These are phyloP conservation scores for Aspergillus sparsus DNA, from an alignment of 495 filamentous ascomycete genomes.

Conservation along the genomic window DNA sequence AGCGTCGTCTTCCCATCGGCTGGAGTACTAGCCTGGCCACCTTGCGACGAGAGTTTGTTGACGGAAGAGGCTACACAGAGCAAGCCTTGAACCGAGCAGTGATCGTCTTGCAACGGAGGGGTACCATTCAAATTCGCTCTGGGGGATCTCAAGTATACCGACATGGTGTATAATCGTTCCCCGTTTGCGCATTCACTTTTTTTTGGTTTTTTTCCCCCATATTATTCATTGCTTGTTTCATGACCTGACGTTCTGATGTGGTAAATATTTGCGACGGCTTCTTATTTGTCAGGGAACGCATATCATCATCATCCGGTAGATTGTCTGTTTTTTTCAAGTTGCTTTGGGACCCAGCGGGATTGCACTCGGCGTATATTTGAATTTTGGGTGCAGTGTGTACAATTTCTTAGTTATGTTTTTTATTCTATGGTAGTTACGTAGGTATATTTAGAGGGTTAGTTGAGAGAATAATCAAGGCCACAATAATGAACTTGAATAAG, in stretches of 20 bases:
- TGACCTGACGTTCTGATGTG: conserved; percentile 16
- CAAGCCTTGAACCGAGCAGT: conserved; percentile 80
- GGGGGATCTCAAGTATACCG: conserved; percentile 89
- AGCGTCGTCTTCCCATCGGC: conserved; percentile 84
- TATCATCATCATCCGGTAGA: too few species aligned
- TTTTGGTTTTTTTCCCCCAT: background rate
- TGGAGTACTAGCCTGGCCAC: conserved; percentile 91
- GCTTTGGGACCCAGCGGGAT: too few species aligned
- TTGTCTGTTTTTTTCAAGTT: too few species aligned
- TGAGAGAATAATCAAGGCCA: too few species aligned
- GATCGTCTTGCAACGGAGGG: conserved; percentile 80
- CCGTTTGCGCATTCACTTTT: conserved; percentile 23
- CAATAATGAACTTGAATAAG: too few species aligned
- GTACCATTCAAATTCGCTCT: conserved; percentile 87
- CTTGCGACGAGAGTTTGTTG: conserved; percentile 85
- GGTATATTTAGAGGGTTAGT: too few species aligned
- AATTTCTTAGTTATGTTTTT: too few species aligned
- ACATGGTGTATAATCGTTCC: conserved; percentile 55
- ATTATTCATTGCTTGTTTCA: background rate
- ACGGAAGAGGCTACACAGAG: conserved; percentile 83
- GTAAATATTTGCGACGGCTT: conserved; percentile 16
- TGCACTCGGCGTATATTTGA: too few species aligned
- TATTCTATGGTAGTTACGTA: too few species aligned
- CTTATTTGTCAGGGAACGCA: too few species aligned
- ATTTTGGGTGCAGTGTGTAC: too few species aligned